Percentiles rank a stretch among this genome's conserved stretches.
phyloP scores from a whole-genome alignment of 371 early-diverging fungal species.

The Cokeromyces recurvatus region DNA sequence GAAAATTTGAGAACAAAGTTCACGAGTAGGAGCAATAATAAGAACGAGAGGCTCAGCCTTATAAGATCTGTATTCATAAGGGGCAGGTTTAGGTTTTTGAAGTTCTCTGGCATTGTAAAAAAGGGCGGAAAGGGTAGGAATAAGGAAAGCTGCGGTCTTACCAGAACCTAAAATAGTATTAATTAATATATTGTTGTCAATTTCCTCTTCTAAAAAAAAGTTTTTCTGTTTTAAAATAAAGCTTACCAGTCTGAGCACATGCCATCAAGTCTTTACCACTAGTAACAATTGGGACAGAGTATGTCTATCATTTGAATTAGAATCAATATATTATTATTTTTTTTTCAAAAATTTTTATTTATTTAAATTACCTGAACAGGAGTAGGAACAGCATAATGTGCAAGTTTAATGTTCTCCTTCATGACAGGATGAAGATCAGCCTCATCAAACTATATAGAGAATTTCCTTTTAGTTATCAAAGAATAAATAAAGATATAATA shows the following conservation, averaged over 20 bases:
- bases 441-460: conserved; percentile 38
- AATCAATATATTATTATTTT: too few species aligned
- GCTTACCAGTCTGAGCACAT: conserved; percentile 74
- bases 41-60: conserved; percentile 40
- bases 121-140: conserved; percentile 49
- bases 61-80: conserved; percentile 17
- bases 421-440: conserved; percentile 44
- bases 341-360: too few species aligned
- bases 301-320: conserved; percentile 37
- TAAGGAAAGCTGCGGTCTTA: conserved; percentile 69
- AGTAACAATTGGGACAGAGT: conserved; percentile 63
- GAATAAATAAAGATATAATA: conserved; percentile 35
- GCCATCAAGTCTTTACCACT: conserved; percentile 71
- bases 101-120: conserved; percentile 26
- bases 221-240: neutral
- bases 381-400: conserved; percentile 61
- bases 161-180: conserved; percentile 42
- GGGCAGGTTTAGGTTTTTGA: conserved; percentile 16
- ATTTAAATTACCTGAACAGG: conserved; percentile 64
- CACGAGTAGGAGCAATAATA: conserved; percentile 44
- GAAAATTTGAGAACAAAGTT: conserved; percentile 43
- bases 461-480: conserved; percentile 24
- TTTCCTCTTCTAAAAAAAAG: neutral
- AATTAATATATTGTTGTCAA: neutral
- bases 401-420: conserved; percentile 52